Conservation (phyloP, 768 basidiomycete genomes). For the Nidula microcarpa region DNA sequence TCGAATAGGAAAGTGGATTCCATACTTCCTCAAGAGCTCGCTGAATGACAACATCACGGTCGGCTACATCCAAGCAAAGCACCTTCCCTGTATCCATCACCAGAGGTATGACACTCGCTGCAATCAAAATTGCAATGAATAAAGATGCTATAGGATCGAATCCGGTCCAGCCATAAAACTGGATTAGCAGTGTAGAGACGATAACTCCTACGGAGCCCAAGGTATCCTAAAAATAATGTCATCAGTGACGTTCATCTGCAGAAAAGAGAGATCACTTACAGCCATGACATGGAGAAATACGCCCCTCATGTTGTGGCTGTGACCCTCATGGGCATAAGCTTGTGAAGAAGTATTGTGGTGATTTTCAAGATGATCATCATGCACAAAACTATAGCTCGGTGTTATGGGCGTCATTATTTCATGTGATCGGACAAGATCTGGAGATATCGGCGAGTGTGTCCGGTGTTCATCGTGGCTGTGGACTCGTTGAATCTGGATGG, state of each 20-base stretch:
- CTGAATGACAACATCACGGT: slow-evolving; percentile 50
- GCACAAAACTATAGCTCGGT: slow-evolving; percentile 55
- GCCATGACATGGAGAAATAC: slow-evolving; percentile 98
- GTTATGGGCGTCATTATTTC: slow-evolving; percentile 53
- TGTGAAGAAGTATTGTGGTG: slow-evolving; percentile 54
- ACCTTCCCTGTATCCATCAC: slow-evolving; percentile 92
- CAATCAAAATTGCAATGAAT: slow-evolving; percentile 93
- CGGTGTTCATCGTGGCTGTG: slow-evolving; percentile 9
- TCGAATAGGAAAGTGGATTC: not conserved
- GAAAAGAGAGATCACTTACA: slow-evolving; percentile 37
- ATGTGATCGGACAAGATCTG: not conserved
- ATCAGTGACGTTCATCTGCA: not conserved
- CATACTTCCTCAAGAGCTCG: slow-evolving; percentile 63
- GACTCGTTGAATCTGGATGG: slow-evolving; percentile 7
- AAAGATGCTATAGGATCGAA: slow-evolving; percentile 98
- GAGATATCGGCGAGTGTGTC: slow-evolving; percentile 8
- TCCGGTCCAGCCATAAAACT: slow-evolving; percentile 96
- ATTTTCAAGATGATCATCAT: slow-evolving; percentile 47
- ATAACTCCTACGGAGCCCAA: slow-evolving; percentile 98
- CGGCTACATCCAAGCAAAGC: slow-evolving; percentile 81
- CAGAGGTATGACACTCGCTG: slow-evolving; percentile 92
- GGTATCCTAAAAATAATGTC: slow-evolving; percentile 60
- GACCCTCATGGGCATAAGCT: slow-evolving; percentile 66
- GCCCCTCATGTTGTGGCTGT: slow-evolving; percentile 98
- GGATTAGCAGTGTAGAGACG: slow-evolving; percentile 91